Evolutionary conservation across 2,329 filamentous ascomycete genomes (phyloP), one percentile per base, ranked within the genome.

Genomic region (Penicillium sp.): DNA sequence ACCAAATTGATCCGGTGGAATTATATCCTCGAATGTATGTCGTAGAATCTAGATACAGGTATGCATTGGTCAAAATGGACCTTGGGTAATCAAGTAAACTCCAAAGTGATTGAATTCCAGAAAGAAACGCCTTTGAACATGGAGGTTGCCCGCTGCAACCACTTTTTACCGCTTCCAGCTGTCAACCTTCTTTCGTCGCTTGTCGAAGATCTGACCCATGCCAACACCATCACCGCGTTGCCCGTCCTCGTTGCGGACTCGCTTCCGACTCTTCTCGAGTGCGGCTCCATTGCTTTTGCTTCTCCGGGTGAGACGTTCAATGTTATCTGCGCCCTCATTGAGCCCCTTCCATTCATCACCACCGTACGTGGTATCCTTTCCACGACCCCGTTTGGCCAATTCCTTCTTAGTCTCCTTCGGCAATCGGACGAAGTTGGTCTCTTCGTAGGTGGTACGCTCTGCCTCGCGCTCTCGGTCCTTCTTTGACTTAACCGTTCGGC

Each of bases 261-360:
- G 79, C 77, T 96, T 96, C 55, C 90, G 79, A 67, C 89, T 94
- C 77, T 85, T 90, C 64, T 95, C 90, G 57, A 88, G 64, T 0
- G 80, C 78, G 57, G 77, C 72, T 43, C 75, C 66, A 57, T 75
- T 74, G 32, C 75, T 74, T 53, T 75, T 76, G 67, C 82, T 87
- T 64, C 80, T 80, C 69, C 81, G 82, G 6, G 90, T 96, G 63
- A 95, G 74, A 54, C 83, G 78, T 60, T 89, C 85, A 69, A 96
- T 95, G 39, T 91, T 79, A 70, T 95, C 88, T 45, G 90, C 80
- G 7, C 89, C 88, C 65, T 90, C 84, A 49, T 87, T 88, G 39
- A 98, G 74, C 24, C 85, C 83, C 56, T 84, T 81, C 88, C 89
- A 97, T 65, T 97, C 93, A 71, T 97, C 93, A 45, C 93, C 93